Evolutionary conservation across 305 asterid genomes (phyloP), one percentile per base, ranked within the genome.

Genomic region (Rubia peregrina): DNA sequence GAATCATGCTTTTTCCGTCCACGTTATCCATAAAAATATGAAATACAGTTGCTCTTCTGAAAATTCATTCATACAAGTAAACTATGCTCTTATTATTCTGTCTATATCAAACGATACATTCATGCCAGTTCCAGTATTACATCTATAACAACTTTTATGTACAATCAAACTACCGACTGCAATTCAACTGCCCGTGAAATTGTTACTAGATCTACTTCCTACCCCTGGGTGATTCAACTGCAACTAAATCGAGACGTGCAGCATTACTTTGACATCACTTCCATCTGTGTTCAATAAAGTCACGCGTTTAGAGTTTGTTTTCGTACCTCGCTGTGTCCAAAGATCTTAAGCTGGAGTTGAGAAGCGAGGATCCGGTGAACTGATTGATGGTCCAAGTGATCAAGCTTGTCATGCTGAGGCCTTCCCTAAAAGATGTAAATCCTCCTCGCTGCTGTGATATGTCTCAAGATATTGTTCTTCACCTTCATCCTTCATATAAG

Each of bases 401-500:
- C 43, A 17, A 24, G 42, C 38, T 33, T 13, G 44, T 44, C 63
- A 60, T 65, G 66, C n/a, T 1, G 14, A 24, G 21, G 16, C 56
- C 51, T 30, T 65, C 26, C 61, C 72, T n/a, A 3, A 59, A 55
- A 30, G 26, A 44, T 24, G 14, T 53, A 7, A 66, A 30, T 67
- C 77, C 19, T 67, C 68, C 53, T 46, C 30, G 6, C 43, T 30
- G 53, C 51, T n/a, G 33, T 62, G 22, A 64, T 49, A 63, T 5
- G 43, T 65, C 62, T 67, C 68, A n/a, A 30, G 19, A 41, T 19
- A 67, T 30, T 14, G 41, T 17, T 73, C 72, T 33, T 73, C 67
- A 43, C 60, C 77, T 30, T 67, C 77, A 59, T 67, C 77, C 72
- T 73, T 55, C 61, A 73, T 17, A 66, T 41, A 73, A 40, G 43